Conservation (phyloP, 768 basidiomycete genomes). For the Russula foetens region DNA sequence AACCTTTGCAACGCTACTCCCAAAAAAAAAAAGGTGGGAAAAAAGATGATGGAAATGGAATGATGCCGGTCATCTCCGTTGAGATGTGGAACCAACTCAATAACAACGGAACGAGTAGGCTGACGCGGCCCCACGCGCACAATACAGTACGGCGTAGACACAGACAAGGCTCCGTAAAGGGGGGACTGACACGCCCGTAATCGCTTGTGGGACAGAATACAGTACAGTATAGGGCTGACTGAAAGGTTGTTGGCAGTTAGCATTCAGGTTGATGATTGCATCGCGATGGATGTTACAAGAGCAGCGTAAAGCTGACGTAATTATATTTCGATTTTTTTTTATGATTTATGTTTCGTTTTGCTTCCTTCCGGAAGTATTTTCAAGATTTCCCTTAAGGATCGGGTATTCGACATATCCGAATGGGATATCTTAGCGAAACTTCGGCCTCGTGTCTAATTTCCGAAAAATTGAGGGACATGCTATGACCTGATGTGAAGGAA, state of each 20-base stretch:
- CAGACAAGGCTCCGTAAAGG: too few relatives aligned
- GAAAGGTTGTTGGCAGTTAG: too few relatives aligned
- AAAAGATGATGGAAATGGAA: not conserved
- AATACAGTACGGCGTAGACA: not conserved
- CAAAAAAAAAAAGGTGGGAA: not conserved
- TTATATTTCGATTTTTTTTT: too few relatives aligned
- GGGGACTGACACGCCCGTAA: too few relatives aligned
- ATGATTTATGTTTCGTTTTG: not conserved
- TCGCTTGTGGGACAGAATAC: too few relatives aligned
- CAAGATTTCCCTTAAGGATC: not conserved
- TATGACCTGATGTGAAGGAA: not conserved
- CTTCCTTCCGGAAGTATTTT: conserved; percentile 7
- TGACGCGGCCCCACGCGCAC: too few relatives aligned
- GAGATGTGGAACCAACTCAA: not conserved
- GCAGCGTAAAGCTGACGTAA: conserved; percentile 7
- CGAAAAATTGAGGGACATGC: not conserved
- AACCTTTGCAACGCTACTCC: too few relatives aligned
- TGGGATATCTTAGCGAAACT: not conserved
- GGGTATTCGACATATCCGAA: not conserved
- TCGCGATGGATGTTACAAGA: too few relatives aligned
- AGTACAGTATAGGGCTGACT: too few relatives aligned
- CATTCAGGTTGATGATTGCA: too few relatives aligned
- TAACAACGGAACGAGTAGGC: not conserved
- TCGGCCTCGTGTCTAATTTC: conserved; percentile 10
- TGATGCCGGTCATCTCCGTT: not conserved